phyloP scores from a whole-genome alignment of 345 rosid species.

The Hibiscus mutabilis region DNA sequence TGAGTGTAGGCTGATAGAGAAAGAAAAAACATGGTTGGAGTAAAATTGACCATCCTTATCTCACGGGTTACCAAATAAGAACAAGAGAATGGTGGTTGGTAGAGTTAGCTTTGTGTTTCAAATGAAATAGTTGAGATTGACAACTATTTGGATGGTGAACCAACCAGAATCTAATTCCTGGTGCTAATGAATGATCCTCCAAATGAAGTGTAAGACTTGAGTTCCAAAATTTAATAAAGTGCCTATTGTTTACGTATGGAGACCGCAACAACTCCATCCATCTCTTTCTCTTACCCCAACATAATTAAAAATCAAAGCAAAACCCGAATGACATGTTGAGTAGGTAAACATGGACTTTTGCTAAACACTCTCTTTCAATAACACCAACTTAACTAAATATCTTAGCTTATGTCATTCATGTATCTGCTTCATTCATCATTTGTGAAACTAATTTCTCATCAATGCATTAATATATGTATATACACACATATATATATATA shows the following conservation, averaged over 20 bases:
- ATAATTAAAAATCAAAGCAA: not conserved
- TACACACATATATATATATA: too few species aligned
- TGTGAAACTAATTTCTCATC: not conserved
- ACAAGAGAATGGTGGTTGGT: conserved; percentile 4
- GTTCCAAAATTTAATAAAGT: not conserved
- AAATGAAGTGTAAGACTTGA: not conserved
- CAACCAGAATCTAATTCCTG: not conserved
- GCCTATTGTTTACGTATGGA: not conserved
- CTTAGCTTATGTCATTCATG: not conserved
- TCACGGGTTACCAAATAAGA: not conserved
- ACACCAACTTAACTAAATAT: not conserved
- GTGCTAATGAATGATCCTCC: not conserved
- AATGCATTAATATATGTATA: not conserved
- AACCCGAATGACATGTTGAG: not conserved
- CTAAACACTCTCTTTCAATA: not conserved
- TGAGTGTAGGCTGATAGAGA: not conserved
- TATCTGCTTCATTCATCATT: not conserved
- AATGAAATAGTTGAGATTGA: not conserved
- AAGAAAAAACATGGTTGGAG: not conserved
- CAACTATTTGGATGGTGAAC: not conserved
- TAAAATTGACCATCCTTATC: not conserved
- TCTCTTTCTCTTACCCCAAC: not conserved
- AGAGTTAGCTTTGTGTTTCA: not conserved
- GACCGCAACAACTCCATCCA: not conserved
- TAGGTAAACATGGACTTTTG: not conserved